A percentile compares a stretch with the other conserved stretches of the same genome.
phyloP scores from a whole-genome alignment of 1,139 yeast genomes.

The Taphrina confusa region DNA sequence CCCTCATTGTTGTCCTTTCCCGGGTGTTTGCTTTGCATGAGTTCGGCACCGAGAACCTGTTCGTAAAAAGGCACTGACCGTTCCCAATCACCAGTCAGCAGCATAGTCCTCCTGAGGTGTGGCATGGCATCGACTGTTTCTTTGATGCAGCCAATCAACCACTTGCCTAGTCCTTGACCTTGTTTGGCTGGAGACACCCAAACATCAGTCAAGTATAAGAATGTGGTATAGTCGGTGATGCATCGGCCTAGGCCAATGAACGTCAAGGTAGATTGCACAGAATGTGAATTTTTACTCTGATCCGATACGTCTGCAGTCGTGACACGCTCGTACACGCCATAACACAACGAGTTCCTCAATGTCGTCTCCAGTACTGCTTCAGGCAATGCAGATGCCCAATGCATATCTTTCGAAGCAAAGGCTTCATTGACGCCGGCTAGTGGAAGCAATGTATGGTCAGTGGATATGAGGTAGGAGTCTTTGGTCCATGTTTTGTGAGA shows the following conservation, averaged over 20 bases:
- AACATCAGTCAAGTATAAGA: background rate
- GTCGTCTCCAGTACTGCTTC: background rate
- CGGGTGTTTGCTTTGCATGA: background rate
- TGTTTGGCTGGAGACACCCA: background rate
- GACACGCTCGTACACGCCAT: background rate
- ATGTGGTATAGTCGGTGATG: constrained; percentile 1
- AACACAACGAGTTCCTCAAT: background rate
- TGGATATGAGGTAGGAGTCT: background rate
- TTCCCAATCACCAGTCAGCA: constrained; percentile 1
- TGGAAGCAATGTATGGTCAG: background rate
- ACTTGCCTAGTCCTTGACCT: constrained; percentile 3
- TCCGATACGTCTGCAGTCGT: background rate
- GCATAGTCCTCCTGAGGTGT: background rate
- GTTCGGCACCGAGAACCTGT: background rate
- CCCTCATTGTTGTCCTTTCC: background rate
- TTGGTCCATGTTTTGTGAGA: background rate
- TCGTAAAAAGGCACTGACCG: background rate
- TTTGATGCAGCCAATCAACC: background rate
- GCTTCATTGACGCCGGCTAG: background rate
- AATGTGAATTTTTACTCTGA: background rate
- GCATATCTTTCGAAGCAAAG: constrained; percentile 2
- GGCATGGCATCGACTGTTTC: background rate
- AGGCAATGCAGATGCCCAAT: background rate
- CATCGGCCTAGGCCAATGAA: constrained; percentile 1
- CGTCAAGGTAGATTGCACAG: background rate